These are phyloP conservation scores for Aspergillus taichungensis DNA, from an alignment of 495 filamentous ascomycete species.

Conservation along the genomic window DNA sequence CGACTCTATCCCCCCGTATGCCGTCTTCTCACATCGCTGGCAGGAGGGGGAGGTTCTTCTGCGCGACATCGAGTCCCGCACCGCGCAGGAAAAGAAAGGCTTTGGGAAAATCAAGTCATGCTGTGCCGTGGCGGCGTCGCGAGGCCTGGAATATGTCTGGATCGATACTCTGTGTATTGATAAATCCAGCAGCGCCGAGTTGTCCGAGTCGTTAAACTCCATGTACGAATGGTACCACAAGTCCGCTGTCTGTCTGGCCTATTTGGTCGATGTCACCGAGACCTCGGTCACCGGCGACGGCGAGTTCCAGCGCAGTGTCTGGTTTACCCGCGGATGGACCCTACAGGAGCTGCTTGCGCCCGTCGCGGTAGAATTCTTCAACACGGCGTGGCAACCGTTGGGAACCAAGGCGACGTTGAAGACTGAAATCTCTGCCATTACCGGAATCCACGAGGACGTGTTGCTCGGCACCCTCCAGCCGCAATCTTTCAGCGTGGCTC, in stretches of 20 bases:
- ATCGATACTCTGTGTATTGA: constrained; percentile 37
- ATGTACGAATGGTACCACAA: constrained; percentile 26
- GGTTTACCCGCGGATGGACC: constrained; percentile 21
- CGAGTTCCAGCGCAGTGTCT: not conserved
- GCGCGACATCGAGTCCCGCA: constrained; percentile 15
- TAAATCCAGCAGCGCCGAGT: constrained; percentile 22
- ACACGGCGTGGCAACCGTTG: constrained; percentile 6
- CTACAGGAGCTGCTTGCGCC: constrained; percentile 19
- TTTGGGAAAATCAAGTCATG: constrained; percentile 13
- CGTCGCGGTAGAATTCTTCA: constrained; percentile 16
- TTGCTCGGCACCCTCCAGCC: not conserved
- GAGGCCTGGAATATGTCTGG: constrained; percentile 23
- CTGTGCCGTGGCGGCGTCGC: constrained; percentile 10
- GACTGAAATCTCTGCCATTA: constrained; percentile 14
- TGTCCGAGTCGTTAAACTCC: constrained; percentile 33
- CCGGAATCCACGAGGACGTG: constrained; percentile 14
- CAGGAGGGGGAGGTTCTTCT: constrained; percentile 21
- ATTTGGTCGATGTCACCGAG: constrained; percentile 18
- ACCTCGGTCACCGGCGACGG: not conserved
- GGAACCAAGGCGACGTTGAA: constrained; percentile 20
- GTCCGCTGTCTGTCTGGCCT: constrained; percentile 21
- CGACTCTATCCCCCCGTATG: constrained; percentile 9
- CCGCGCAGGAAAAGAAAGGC: constrained; percentile 4
- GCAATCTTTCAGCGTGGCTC: constrained; percentile 11
- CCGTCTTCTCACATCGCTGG: constrained; percentile 30